Evolutionary conservation across 495 filamentous ascomycete species (phyloP).

Genomic region (Daldinia concentrica): DNA sequence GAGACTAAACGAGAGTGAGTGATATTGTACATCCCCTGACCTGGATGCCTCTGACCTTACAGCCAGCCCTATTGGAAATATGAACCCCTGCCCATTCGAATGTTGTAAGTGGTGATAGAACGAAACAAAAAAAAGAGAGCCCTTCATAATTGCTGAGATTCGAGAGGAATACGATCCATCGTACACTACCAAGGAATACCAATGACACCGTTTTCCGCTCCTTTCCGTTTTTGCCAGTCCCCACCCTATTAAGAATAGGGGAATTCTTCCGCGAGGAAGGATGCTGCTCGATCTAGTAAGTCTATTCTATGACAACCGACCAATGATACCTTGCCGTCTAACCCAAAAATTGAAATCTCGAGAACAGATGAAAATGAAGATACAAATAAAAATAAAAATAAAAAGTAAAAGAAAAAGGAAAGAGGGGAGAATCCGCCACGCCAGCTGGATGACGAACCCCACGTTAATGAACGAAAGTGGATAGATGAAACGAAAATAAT

Average conservation of each 20-base stretch:
- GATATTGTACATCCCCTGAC: slow-evolving; percentile 14
- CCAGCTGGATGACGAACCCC: slow-evolving; percentile 12
- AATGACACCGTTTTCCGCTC: slow-evolving; percentile 13
- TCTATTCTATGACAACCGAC: slow-evolving; percentile 27
- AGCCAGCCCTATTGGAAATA: slow-evolving; percentile 30
- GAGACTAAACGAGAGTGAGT: slow-evolving; percentile 10
- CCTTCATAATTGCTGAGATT: background rate
- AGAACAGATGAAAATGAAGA: slow-evolving; percentile 6
- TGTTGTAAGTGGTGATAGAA: slow-evolving; percentile 15
- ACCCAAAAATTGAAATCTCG: background rate
- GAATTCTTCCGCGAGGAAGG: slow-evolving; percentile 39
- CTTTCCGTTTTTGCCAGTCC: slow-evolving; percentile 6
- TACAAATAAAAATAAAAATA: slow-evolving; percentile 8
- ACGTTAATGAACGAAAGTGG: slow-evolving; percentile 17
- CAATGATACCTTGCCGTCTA: slow-evolving; percentile 1
- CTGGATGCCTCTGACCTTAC: slow-evolving; percentile 12
- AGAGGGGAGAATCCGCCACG: slow-evolving; percentile 16
- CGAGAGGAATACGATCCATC: slow-evolving; percentile 21
- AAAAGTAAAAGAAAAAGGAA: slow-evolving; percentile 3
- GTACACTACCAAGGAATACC: slow-evolving; percentile 10
- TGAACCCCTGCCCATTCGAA: slow-evolving; percentile 8
- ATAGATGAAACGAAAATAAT: slow-evolving; percentile 10
- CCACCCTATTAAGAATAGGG: slow-evolving; percentile 19
- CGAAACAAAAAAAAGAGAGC: background rate
- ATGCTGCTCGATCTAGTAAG: slow-evolving; percentile 34